Base-by-base conservation (phyloP, 345 rosid genomes). In the Dipteronia sinensis region DNA sequence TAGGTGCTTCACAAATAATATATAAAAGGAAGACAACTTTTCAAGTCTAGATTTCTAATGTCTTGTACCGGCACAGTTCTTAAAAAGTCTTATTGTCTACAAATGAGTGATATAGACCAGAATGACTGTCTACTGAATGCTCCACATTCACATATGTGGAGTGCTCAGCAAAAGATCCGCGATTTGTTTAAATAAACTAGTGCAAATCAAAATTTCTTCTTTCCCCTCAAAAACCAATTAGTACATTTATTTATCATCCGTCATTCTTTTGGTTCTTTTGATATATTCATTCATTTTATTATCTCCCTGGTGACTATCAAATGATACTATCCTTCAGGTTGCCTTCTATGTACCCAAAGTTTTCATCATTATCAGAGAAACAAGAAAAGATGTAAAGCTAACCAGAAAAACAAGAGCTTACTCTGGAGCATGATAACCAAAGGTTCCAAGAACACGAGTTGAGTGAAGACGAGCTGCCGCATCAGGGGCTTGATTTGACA, bases 381-480 rank as follows among this genome's bases (percentile, higher is more conserved):
- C 4, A 20, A 31, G 67, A n/a, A 51, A 75, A 65, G 65, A 65
- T 51, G 34, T 9, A 34, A 65, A 49, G 63, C 53, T 65, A 71
- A 78, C 65, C 67, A 34, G 67, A 27, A 12, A 22, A 80, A 22
- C 67, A 81, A 68, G 49, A 46, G 65, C 90, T 90, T 89, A 95
- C 99, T 95, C 99, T 29, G 99, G 99, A 67, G 98, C 99, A 86
- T 95, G 99, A 80, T 92, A 95, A 77, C 98, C 99, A 69, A 95
- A 95, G 74, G 94, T 95, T 83, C 99, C 98, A 23, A 93, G 89
- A 73, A 95, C 98, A 84, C 98, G 94, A 53, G 97, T 95, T 12
- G 99, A 93, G 80, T 93, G 96, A 67, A 95, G 96, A 20, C 98
- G 95, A 16, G 98, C 97, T 61, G 98, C 89, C 85, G 85, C 85